Conservation (phyloP, 441 rosid species). For the Populus trichocarpa region DNA sequence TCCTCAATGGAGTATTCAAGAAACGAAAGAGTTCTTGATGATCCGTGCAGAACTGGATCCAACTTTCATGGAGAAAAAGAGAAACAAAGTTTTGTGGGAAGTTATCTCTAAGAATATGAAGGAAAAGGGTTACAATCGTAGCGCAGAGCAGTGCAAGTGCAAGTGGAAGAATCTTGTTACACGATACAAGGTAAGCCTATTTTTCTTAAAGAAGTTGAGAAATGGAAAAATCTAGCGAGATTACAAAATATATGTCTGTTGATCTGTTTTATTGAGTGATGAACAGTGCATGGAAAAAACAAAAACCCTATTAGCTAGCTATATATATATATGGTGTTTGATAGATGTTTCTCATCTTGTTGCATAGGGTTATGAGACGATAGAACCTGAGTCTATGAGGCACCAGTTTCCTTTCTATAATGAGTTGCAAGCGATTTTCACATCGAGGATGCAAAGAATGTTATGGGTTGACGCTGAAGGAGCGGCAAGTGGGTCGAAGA, state of each 20-base stretch:
- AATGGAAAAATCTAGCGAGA: not conserved
- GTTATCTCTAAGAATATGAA: slow-evolving; percentile 68
- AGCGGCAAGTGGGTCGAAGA: slow-evolving; percentile 42
- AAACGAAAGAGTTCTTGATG: slow-evolving; percentile 72
- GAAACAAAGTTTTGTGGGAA: slow-evolving; percentile 92
- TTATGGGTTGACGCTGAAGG: slow-evolving; percentile 81
- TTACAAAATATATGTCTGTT: not conserved
- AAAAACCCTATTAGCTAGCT: not conserved
- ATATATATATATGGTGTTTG: not conserved
- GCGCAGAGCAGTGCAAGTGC: slow-evolving; percentile 99
- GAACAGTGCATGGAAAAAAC: not conserved
- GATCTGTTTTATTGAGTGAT: not conserved
- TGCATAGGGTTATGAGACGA: slow-evolving; percentile 68
- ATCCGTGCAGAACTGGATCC: slow-evolving; percentile 83
- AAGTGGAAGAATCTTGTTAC: slow-evolving; percentile 98
- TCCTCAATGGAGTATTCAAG: slow-evolving; percentile 94
- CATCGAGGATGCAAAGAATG: slow-evolving; percentile 67
- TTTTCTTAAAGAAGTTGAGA: not conserved
- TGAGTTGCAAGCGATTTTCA: slow-evolving; percentile 67
- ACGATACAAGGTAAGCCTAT: slow-evolving; percentile 65
- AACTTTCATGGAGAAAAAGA: slow-evolving; percentile 88
- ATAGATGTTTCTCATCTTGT: not conserved
- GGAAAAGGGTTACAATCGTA: slow-evolving; percentile 77
- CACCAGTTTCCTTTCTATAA: slow-evolving; percentile 81
- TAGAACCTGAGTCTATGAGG: slow-evolving; percentile 66